phyloP scores from a whole-genome alignment of 2,329 filamentous ascomycete genomes.

The Sporothrix sp. region DNA sequence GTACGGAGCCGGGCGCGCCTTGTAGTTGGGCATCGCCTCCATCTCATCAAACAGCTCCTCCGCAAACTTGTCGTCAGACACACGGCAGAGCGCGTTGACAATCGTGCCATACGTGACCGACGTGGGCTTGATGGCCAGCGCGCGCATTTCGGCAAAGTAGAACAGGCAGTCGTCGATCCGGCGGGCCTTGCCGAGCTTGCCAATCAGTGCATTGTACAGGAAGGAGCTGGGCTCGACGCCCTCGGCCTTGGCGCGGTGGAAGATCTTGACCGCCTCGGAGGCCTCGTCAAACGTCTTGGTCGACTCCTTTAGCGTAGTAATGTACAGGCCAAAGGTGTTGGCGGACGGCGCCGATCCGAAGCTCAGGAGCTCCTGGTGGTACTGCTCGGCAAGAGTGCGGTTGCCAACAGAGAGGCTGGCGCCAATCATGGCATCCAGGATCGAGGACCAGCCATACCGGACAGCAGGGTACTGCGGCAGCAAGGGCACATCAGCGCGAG shows the following conservation, averaged over 20 bases:
- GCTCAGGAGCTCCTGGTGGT: constrained; percentile 81
- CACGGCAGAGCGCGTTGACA: constrained; percentile 92
- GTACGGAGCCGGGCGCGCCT: constrained; percentile 91
- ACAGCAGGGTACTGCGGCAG: constrained; percentile 77
- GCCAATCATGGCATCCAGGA: constrained; percentile 92
- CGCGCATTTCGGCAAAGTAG: constrained; percentile 97
- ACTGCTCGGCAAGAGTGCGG: constrained; percentile 70
- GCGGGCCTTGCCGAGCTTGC: constrained; percentile 94
- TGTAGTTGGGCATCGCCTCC: constrained; percentile 98
- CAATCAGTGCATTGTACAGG: constrained; percentile 95
- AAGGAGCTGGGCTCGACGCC: constrained; percentile 95
- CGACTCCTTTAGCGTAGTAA: constrained; percentile 96
- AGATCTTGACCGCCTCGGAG: constrained; percentile 93
- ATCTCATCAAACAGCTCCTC: constrained; percentile 98
- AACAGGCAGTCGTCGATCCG: constrained; percentile 97
- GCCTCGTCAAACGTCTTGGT: constrained; percentile 97
- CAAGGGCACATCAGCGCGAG: constrained; percentile 77
- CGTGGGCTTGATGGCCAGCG: constrained; percentile 83
- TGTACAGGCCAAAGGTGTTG: constrained; percentile 97
- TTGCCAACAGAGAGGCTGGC: constrained; percentile 78
- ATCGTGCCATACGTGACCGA: constrained; percentile 98
- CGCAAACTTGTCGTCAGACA: constrained; percentile 94
- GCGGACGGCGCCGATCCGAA: constrained; percentile 89
- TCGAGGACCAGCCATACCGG: constrained; percentile 91
- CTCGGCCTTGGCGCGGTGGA: constrained; percentile 84